These are phyloP conservation scores for Cyberlindnera galapagoensis DNA, from an alignment of 805 yeast species.

Conservation along the genomic window DNA sequence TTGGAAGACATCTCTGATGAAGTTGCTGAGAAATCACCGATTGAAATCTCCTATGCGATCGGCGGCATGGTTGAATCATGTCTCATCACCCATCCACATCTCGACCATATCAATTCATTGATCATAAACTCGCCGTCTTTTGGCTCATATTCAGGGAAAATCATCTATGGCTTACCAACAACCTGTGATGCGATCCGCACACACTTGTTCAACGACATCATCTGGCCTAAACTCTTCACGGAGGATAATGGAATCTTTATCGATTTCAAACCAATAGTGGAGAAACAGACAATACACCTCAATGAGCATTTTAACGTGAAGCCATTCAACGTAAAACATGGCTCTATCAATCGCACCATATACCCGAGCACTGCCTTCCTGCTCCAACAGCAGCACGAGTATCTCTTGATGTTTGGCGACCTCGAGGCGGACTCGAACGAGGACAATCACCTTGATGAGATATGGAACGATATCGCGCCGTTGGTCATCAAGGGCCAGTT, in stretches of 20 bases:
- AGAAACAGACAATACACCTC: conserved; percentile 1
- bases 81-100: conserved; percentile 74
- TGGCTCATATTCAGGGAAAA: conserved; percentile 28
- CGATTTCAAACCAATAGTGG: conserved; percentile 13
- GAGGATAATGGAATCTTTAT: conserved; percentile 23
- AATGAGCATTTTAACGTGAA: conserved; percentile 20
- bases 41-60: conserved; percentile 27
- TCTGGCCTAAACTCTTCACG: conserved; percentile 68
- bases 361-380: conserved; percentile 54
- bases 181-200: conserved; percentile 47
- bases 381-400: no score
- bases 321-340: conserved; percentile 36
- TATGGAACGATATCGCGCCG: conserved; percentile 56
- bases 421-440: conserved; percentile 56
- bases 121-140: conserved; percentile 66
- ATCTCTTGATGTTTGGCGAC: conserved; percentile 73
- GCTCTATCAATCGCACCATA: conserved; percentile 26
- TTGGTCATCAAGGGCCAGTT: conserved; percentile 35
- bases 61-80: conserved; percentile 35
- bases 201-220: conserved; percentile 61
- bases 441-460: conserved; percentile 29
- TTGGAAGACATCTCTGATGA: not conserved
- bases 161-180: conserved; percentile 44
- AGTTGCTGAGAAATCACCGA: conserved; percentile 23
- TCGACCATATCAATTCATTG: conserved; percentile 71